phyloP scores from a whole-genome alignment of 768 basidiomycete species.

The Mycena albidolilacea region DNA sequence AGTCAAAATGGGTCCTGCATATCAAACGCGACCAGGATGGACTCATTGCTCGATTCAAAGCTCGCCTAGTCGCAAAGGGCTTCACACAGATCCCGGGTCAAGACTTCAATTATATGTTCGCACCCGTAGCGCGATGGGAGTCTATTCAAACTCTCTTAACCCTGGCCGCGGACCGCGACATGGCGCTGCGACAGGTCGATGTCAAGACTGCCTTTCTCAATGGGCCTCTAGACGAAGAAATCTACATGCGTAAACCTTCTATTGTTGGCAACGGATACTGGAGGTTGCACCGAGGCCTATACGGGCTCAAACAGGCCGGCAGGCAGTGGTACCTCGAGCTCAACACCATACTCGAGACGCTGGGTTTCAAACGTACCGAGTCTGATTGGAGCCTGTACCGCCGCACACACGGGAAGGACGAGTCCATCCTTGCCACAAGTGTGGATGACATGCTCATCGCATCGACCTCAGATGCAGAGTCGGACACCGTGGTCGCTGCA shows the following conservation, averaged over 20 bases:
- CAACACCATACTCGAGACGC: not conserved
- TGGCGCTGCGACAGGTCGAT: too few species aligned
- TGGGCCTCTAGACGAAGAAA: slow-evolving; percentile 31
- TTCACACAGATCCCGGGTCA: too few species aligned
- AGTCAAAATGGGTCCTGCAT: slow-evolving; percentile 38
- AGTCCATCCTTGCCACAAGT: slow-evolving; percentile 15
- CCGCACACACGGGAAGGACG: not conserved
- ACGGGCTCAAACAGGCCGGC: slow-evolving; percentile 16
- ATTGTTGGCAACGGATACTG: slow-evolving; percentile 23
- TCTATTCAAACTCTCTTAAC: too few species aligned
- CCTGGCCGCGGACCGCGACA: too few species aligned
- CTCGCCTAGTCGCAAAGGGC: too few species aligned
- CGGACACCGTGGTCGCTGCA: slow-evolving; percentile 21
- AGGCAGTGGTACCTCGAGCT: slow-evolving; percentile 25
- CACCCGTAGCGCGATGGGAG: too few species aligned
- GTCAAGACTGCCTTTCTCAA: slow-evolving; percentile 53
- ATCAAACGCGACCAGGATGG: slow-evolving; percentile 33
- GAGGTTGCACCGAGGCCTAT: slow-evolving; percentile 10
- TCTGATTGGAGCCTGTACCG: slow-evolving; percentile 36
- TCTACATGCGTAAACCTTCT: slow-evolving; percentile 31
- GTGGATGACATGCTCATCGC: slow-evolving; percentile 29
- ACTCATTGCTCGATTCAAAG: slow-evolving; percentile 28
- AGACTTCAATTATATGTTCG: too few species aligned
- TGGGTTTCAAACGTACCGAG: slow-evolving; percentile 19
- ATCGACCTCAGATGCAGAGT: slow-evolving; percentile 14